Base-by-base conservation (phyloP, 768 basidiomycete genomes). In the Boletus rubroflammeus region DNA sequence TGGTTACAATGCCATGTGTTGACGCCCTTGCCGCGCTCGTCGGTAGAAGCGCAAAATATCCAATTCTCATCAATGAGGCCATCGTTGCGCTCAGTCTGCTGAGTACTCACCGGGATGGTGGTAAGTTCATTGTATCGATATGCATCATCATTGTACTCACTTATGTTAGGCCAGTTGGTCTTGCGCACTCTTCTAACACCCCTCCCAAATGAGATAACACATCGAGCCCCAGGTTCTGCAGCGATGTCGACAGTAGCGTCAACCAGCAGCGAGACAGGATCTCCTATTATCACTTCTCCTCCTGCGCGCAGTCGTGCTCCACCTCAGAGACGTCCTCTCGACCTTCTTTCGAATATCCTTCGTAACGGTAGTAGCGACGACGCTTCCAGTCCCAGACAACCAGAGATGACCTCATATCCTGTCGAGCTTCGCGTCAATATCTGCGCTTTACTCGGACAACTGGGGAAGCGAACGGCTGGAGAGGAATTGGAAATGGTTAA, bases 51-150 rank as follows among this genome's bases (percentile, higher is more conserved):
- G 82, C 78, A 57, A 87, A 85, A 66, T 93, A 92, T 66, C 87
- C 90, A 1, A 76, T 93, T 38, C 77, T 98, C 31, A 81, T 97
- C 50, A 96, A 93, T 61, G 96, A 98, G 69, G 90, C 87, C 2
- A 77, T 95, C 21, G 82, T 97, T 40, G 90, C 90, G 5, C 71
- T 96, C 55, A 90, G 86, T 39, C 68, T 98, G 47, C 70, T 98
- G 54, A 84, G 84, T 50, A 84, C 84, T 11, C 79, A 83, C 38
- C 75, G 75, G 26, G 70, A 75, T 44, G 90, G 87, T 56, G 84
- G 92, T 89, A 69, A 58, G 83, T 70, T 15, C 17, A 2, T 35
- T 25, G 21, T 0, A 29, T 40, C 7, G 39, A 26, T 39, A 31
- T 43, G 8, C 5, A 46, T 5, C 25, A 45, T 46, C 25, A 36